These are phyloP conservation scores for Fonsecaea erecta DNA, from an alignment of 2,329 filamentous ascomycete genomes.

Conservation along the genomic window DNA sequence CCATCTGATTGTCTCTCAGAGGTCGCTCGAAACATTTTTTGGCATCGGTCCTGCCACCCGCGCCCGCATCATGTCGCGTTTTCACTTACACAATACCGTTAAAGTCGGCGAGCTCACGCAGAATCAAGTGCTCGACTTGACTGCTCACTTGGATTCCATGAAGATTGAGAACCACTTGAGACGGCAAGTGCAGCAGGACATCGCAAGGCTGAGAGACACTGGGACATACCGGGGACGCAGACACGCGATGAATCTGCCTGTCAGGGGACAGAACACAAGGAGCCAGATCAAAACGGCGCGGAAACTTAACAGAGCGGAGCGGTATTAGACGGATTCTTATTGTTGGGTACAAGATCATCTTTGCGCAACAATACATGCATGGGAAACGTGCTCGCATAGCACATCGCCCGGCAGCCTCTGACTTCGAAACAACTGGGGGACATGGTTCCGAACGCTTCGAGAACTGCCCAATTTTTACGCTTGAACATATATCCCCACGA, in stretches of 20 bases:
- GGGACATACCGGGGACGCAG: slow-evolving; percentile 85
- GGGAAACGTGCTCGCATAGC: background rate
- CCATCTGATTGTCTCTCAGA: slow-evolving; percentile 39
- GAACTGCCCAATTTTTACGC: background rate
- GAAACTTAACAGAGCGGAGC: slow-evolving; percentile 63
- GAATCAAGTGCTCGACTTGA: slow-evolving; percentile 79
- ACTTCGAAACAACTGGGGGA: background rate
- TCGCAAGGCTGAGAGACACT: slow-evolving; percentile 84
- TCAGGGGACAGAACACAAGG: slow-evolving; percentile 86
- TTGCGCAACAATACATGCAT: background rate
- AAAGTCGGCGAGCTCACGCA: slow-evolving; percentile 75
- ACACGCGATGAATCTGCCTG: slow-evolving; percentile 91
- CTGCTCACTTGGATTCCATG: slow-evolving; percentile 84
- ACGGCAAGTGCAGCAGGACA: slow-evolving; percentile 80
- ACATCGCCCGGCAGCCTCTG: background rate
- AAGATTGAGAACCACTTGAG: slow-evolving; percentile 89
- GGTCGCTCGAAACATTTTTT: slow-evolving; percentile 79
- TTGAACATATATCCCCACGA: background rate
- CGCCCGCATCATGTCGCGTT: slow-evolving; percentile 79
- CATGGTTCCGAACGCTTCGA: background rate
- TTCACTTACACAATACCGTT: slow-evolving; percentile 82
- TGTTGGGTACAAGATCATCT: background rate
- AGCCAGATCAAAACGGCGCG: slow-evolving; percentile 69
- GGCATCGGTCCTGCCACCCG: slow-evolving; percentile 75
- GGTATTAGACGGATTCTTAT: slow-evolving; percentile 46